A percentile compares a stretch with the other conserved stretches of the same genome.
Evolutionary conservation across 202 grass and related monocot genomes (phyloP).

Genomic region (Carex arenaria): DNA sequence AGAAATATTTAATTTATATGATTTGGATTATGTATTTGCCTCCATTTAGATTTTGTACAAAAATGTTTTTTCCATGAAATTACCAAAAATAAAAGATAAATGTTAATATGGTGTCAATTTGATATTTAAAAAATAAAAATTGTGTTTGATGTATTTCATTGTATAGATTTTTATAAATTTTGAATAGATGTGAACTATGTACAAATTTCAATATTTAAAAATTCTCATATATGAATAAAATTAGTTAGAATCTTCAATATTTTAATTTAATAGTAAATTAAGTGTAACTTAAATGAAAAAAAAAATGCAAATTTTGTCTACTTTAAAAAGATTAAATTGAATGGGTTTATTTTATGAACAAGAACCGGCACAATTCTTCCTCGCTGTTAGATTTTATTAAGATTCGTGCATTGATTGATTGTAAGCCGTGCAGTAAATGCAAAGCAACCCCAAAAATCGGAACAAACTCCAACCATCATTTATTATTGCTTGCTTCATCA

Average conservation of each 20-base stretch:
- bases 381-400: neutral
- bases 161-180: no score
- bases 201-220: no score
- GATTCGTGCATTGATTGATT: neutral
- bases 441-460: neutral
- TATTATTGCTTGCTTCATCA: neutral
- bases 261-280: neutral
- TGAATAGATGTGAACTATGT: no score
- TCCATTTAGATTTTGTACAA: neutral
- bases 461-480: conserved; percentile 2
- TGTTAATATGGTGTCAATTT: no score
- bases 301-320: neutral
- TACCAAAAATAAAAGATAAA: no score
- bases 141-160: no score
- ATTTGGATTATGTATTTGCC: neutral
- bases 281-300: neutral
- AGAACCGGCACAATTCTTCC: neutral
- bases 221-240: no score
- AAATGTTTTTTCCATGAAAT: no score
- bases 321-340: neutral
- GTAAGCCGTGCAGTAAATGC: neutral
- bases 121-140: no score
- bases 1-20: neutral
- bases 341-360: neutral
- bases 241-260: no score